Evolutionary conservation across 805 yeast genomes (phyloP), one percentile per base, ranked within the genome.

Genomic region (Wickerhamiella hasegawae): DNA sequence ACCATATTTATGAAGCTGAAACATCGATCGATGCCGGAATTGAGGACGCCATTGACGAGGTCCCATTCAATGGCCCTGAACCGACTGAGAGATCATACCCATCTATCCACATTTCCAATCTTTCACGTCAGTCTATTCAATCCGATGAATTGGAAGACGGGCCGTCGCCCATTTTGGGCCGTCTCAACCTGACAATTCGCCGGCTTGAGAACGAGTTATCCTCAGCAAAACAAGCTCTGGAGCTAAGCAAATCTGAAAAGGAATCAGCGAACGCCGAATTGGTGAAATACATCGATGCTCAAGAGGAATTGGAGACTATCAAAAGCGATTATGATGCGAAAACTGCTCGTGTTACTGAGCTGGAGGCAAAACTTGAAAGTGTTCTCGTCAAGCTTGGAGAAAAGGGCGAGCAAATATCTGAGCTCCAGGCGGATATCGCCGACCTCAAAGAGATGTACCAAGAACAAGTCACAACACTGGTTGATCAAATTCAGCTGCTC

Each of bases 371-470:
- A 4, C 68, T 80, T 33, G 38, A 33, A 4, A 19, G 5, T 18
- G 34, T 42, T 18, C 57, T 84, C 31, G 79, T 73, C 45, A 51
- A 80, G 38, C 62, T 87, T 12, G 94, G 94, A 4, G 95, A 85
- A 51, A 84, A 84, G 52, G 67, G 82, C 4, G 98, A 92, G 52
- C 66, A 63, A 42, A 87, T 81, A 4, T 79, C 74, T 37, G 98
- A 90, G 54, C 63, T 90, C 31, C 68, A 66, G 44, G 94, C 92
- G 5, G 98, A 90, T 50, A 87, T 90, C 14, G 67, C 63, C 4
- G 98, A 90, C 55, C 63, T 87, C 55, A 90, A 90, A 56, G 92
- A 81, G 32, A 62, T 90, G 62, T 68, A 83, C 54, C 66, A 72
- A 41, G 69, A 69, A 42, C 98, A 87, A 55, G 85, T 87, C 30